Evolutionary conservation across 2,329 filamentous ascomycete species (phyloP).

Genomic region (Diaporthe eres): DNA sequence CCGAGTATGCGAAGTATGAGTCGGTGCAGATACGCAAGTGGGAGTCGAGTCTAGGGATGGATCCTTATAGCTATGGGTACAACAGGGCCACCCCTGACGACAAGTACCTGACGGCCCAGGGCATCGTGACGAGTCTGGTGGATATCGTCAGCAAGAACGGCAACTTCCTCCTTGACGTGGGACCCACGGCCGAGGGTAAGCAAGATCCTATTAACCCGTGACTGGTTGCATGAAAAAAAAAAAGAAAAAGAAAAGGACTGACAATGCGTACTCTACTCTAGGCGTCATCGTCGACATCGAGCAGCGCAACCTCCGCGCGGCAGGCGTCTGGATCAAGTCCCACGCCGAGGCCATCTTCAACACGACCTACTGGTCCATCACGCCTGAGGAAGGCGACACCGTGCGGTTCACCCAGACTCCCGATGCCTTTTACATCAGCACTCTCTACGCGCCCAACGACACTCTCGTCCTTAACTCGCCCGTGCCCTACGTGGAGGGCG

Average conservation of each 20-base stretch:
- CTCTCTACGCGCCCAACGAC: conserved; percentile 58
- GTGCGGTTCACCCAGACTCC: conserved; percentile 66
- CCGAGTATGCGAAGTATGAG: conserved; percentile 43
- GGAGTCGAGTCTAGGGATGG: conserved; percentile 45
- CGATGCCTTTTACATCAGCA: conserved; percentile 67
- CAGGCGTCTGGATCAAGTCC: conserved; percentile 66
- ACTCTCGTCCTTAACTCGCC: conserved; percentile 58
- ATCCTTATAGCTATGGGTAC: conserved; percentile 44
- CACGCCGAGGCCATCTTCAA: conserved; percentile 70
- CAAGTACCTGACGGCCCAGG: conserved; percentile 45
- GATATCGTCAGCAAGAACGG: conserved; percentile 51
- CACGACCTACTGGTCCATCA: conserved; percentile 68
- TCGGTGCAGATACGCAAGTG: conserved; percentile 42
- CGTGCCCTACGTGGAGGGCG: conserved; percentile 62
- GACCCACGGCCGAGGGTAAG: conserved; percentile 43
- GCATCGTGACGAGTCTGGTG: conserved; percentile 46
- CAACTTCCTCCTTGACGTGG: conserved; percentile 49
- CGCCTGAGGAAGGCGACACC: conserved; percentile 57
- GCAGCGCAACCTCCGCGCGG: conserved; percentile 61
- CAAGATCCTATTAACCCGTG: no score
- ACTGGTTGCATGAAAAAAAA: no score
- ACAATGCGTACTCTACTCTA: neutral
- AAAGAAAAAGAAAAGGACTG: neutral
- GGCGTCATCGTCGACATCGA: conserved; percentile 37
- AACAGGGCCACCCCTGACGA: conserved; percentile 42